A percentile compares a stretch with the other conserved stretches of the same genome.
These are phyloP conservation scores for Xylariaceae sp. DNA, from an alignment of 2,329 filamentous ascomycete genomes.

Conservation along the genomic window DNA sequence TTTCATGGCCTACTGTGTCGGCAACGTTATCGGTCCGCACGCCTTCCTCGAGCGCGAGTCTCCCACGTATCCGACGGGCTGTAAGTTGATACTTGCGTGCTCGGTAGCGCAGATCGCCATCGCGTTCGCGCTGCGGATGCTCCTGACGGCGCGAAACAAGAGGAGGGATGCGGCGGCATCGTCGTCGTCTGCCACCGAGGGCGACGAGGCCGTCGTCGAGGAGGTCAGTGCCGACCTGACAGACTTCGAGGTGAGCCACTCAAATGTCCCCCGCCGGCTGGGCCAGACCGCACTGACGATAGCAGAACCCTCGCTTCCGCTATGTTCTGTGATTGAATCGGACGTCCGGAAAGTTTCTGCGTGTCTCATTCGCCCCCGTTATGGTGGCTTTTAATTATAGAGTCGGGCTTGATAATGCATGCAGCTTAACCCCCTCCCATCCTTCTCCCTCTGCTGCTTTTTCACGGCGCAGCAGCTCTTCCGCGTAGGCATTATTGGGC, in stretches of 20 bases:
- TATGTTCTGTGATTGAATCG: slow-evolving; percentile 16
- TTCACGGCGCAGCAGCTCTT: too few relatives aligned
- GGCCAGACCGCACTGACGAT: background rate
- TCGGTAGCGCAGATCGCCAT: slow-evolving; percentile 32
- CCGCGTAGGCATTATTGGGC: too few relatives aligned
- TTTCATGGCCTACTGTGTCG: slow-evolving; percentile 36
- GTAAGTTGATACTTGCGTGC: slow-evolving; percentile 41
- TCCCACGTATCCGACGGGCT: slow-evolving; percentile 43
- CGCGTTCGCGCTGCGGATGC: slow-evolving; percentile 25
- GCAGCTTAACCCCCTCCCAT: too few relatives aligned
- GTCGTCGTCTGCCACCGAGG: background rate
- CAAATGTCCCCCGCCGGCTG: too few relatives aligned
- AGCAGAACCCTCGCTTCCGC: slow-evolving; percentile 21
- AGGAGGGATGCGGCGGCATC: slow-evolving; percentile 24
- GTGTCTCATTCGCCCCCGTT: too few relatives aligned
- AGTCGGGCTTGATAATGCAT: too few relatives aligned
- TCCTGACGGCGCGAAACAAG: slow-evolving; percentile 31
- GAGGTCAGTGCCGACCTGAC: slow-evolving; percentile 27
- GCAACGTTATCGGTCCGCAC: slow-evolving; percentile 40
- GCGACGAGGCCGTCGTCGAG: slow-evolving; percentile 11
- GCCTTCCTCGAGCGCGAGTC: slow-evolving; percentile 37
- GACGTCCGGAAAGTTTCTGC: too few relatives aligned
- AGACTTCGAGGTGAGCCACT: slow-evolving; percentile 27
- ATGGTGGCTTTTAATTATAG: too few relatives aligned
- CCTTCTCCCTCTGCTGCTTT: too few relatives aligned